Base-by-base conservation (phyloP, 768 basidiomycete genomes). In the Atractiella rhizophila region DNA sequence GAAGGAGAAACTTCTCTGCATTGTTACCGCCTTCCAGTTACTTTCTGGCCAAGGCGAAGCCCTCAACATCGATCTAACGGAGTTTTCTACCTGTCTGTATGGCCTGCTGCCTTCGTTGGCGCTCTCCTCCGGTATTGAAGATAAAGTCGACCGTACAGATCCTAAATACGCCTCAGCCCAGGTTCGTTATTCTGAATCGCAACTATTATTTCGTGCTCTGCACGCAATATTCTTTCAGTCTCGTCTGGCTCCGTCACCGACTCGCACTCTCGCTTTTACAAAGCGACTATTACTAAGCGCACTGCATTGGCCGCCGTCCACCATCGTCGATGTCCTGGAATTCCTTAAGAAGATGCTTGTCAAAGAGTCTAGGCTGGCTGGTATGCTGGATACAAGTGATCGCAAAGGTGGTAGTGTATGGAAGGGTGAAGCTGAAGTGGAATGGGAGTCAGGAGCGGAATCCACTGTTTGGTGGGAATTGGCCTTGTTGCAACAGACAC, bases 11-110 rank as follows among this genome's bases (percentile, higher is more conserved):
- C 63, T 98, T 44, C 62, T 74, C 46, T 91, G 81, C 53, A 81
- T 96, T 52, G 73, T 79, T 44, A 91, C 91, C 29, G 91, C 88
- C n/a, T 94, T 94, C 53, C 85, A 94, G 54, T 70, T 98, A 35
- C 69, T 96, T 30, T 78, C 80, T 11, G 91, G 91, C 21, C 91
- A 98, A 71, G 91, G 88, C 59, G 21, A 98, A 62, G 81, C 88
- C n/a, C 67, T 98, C 51, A 85, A 83, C 53, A 80, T 98, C 55
- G 91, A 96, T 65, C 67, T 94, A 40, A 67, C 64, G 53, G 88
- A 85, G 52, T 94, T 96, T 56, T 68, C 81, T 57, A 68, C 73
- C 38, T 68, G 70, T 20, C 68, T 98, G 8, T 96, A 88, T 63
- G 64, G 70, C 18, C 67, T 85, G 48, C 70, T 98, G 49, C 65